Evolutionary conservation across 176 grass and related monocot genomes (phyloP), one percentile per base, ranked within the genome.

Genomic region (Coix lacrymajobi): DNA sequence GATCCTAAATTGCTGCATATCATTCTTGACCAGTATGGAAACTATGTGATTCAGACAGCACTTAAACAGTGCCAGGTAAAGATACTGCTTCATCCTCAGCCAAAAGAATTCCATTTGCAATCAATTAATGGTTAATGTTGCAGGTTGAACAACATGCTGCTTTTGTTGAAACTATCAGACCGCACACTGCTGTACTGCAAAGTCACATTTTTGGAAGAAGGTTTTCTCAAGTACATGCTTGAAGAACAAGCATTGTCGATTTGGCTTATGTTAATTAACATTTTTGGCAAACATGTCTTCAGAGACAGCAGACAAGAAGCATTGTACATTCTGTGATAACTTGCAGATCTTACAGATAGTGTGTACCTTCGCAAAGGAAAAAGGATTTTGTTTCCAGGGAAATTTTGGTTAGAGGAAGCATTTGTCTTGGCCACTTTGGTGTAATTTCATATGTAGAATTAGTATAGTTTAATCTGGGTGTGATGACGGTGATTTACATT

Each of bases 11-110:
- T 95, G 49, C 80, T 58, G 1, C 62, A 87, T 39, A 92, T 95
- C 75, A 81, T 81, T 54, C 17, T 81, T 26, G 79, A 94, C 81
- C 80, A 82, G 78, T 97, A 73, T 8, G 94, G 89, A 11, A 97
- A 97, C 84, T 97, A 77, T 65, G 94, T 94, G 62, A 73, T 97
- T 90, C 94, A 97, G 88, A 88, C 87, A 40, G 94, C 87, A 52
- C 83, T 94, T 70, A 46, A 37, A 78, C 19, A 43, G 51, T 90
- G 73, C 75, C 90, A 89, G 92, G 94, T 92, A 85, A 84, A 51
- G 0, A 74, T 4, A 5, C 12, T 33, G 46, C 64, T 37, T 15
- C 56, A 85, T 39, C 32, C 65, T 79, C 20, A 44, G 33, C 34
- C 51, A 66, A 37, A 51, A 63, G 3, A 72, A 71, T 81, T 84